A percentile compares a stretch with the other conserved stretches of the same genome.
phyloP scores from a whole-genome alignment of 1,139 yeast genomes.

The Candida tetrigidarum region DNA sequence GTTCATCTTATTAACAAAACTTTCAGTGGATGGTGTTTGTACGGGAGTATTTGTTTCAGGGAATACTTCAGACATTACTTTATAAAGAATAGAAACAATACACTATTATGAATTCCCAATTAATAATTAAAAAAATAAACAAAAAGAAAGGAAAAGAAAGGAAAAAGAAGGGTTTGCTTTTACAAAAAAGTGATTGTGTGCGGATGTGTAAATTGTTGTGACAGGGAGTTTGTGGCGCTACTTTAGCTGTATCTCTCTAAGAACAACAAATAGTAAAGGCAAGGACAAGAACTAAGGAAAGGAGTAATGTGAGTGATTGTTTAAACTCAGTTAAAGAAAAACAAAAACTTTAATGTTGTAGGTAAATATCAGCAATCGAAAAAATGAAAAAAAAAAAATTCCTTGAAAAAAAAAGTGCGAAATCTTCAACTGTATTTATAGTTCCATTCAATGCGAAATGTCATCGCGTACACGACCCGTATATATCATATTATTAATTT shows the following conservation, averaged over 20 bases:
- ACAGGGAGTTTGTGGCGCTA: no score
- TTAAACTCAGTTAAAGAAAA: no score
- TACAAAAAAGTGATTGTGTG: no score
- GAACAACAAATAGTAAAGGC: no score
- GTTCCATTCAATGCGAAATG: background rate
- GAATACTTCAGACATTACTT: slow-evolving; percentile 22
- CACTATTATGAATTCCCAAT: background rate
- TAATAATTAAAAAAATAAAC: background rate
- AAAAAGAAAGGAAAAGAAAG: background rate
- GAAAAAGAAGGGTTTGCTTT: background rate
- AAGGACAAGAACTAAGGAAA: no score
- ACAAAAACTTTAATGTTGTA: no score
- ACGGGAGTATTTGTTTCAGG: slow-evolving; percentile 40
- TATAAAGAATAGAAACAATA: no score
- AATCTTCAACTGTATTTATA: slow-evolving; percentile 9
- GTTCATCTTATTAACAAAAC: slow-evolving; percentile 19
- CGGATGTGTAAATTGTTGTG: no score
- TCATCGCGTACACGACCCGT: slow-evolving; percentile 3
- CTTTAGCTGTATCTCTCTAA: no score
- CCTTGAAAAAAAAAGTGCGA: slow-evolving; percentile 7
- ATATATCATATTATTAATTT: slow-evolving; percentile 4
- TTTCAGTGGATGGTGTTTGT: slow-evolving; percentile 45
- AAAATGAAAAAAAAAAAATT: slow-evolving; percentile 2
- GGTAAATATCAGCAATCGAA: background rate
- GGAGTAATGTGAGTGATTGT: no score